These are phyloP conservation scores for Vinca minor DNA, from an alignment of 257 asterid species.

Conservation along the genomic window DNA sequence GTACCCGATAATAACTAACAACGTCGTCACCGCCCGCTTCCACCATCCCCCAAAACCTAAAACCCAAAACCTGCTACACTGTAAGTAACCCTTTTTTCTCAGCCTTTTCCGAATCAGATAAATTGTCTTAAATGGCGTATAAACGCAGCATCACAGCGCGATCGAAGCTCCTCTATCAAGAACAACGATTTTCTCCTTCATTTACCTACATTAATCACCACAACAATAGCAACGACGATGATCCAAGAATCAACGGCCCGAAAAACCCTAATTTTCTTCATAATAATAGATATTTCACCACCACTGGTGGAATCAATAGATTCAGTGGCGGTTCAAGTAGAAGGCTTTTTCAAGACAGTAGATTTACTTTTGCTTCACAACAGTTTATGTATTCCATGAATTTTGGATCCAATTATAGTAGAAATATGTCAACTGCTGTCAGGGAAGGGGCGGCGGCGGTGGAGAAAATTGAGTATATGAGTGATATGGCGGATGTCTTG, in stretches of 20 bases:
- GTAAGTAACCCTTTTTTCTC: not conserved
- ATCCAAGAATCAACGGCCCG: conserved; percentile 19
- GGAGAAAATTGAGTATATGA: conserved; percentile 45
- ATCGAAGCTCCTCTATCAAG: conserved; percentile 57
- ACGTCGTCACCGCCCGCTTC: not conserved
- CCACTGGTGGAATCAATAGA: conserved; percentile 21
- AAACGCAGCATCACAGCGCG: conserved; percentile 60
- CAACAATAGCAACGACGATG: conserved; percentile 29
- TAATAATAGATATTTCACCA: conserved; percentile 20
- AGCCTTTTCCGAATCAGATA: not conserved
- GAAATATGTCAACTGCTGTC: conserved; percentile 56
- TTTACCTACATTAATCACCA: conserved; percentile 36
- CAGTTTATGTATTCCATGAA: conserved; percentile 28
- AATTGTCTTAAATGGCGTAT: conserved; percentile 41
- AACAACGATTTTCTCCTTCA: conserved; percentile 47
- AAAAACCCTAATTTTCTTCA: conserved; percentile 27
- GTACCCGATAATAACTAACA: not conserved
- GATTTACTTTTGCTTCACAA: conserved; percentile 20
- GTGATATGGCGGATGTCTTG: conserved; percentile 51
- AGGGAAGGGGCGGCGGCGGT: conserved; percentile 37
- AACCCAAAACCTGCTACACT: not conserved
- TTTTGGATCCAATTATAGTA: conserved; percentile 27
- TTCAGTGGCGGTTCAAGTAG: conserved; percentile 26
- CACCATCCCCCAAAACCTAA: not conserved
- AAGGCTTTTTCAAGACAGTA: conserved; percentile 25